Base-by-base conservation (phyloP, 2,329 filamentous ascomycete genomes). In the Epichloe bromicola region DNA sequence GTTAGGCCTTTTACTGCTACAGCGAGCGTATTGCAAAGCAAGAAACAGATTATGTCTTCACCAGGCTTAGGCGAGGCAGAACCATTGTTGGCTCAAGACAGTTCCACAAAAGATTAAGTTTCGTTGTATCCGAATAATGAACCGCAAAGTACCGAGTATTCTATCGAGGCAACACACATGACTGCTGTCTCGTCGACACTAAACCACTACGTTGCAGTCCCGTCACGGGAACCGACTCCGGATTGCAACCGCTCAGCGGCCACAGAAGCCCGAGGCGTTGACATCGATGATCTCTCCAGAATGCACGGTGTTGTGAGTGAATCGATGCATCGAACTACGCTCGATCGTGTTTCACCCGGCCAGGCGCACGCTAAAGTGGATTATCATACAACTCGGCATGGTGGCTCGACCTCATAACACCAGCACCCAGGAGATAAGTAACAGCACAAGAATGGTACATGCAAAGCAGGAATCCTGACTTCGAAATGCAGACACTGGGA, bases 1-100 rank as follows among this genome's bases (percentile, higher is more conserved):
- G 61, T 78, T 12, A 47, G 41, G 17, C 46, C 46, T 15, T 51
- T 46, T 6, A 37, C 60, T 50, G 45, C 51, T 38, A 54, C 48
- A 36, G 50, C 57, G 30, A 49, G 48, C 41, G 42, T 36, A 39
- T 48, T 48, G 20, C 42, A 48, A 41, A 46, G 15, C 23, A 53
- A 37, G 15, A n/a, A 42, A 33, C 45, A 53, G 51, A 7, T 3
- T 4, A 12, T 23, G 20, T 34, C 48, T n/a, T 14, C 38, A 15
- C 4, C 20, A 14, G 34, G 23, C 19, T 20, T 12, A 17, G 34
- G 36, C 34, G 11, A 20, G 11, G 34, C n/a, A 19, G 12, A 19
- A n/a, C 14, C 42, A 17, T 14, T 38, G 48, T 38, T 20, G 40
- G 26, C 33, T 8, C 4, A 15, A 26, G n/a, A 36, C 19, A 20